Conservation (phyloP, 257 asterid genomes). For the Scutellaria galericulata region DNA sequence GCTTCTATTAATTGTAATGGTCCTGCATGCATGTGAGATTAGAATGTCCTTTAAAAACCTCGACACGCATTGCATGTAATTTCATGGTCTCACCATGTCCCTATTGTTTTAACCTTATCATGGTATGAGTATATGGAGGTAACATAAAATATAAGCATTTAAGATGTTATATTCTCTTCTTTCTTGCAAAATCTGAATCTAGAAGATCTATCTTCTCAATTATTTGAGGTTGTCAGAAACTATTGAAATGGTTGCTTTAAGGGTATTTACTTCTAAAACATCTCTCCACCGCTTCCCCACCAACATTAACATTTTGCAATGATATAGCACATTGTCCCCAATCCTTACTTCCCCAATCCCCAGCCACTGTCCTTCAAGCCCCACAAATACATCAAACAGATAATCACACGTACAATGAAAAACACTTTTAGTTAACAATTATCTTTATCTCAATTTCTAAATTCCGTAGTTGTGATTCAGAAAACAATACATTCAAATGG, state of each 20-base stretch:
- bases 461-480: slow-evolving; percentile 2
- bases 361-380: not conserved
- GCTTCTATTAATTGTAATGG: not conserved
- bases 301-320: not conserved
- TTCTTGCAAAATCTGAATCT: not conserved
- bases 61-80: not conserved
- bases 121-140: not conserved
- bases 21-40: slow-evolving; percentile 10
- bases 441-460: not conserved
- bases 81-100: slow-evolving; percentile 8
- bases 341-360: not conserved
- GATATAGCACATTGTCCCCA: not conserved
- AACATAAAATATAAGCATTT: not conserved
- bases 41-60: not conserved
- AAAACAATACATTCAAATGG: not conserved
- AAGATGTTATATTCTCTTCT: not conserved
- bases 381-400: not conserved
- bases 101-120: not conserved
- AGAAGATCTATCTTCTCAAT: not conserved
- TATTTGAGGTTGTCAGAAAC: not conserved
- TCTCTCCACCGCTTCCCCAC: not conserved
- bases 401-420: not conserved
- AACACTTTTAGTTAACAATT: not conserved
- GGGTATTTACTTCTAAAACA: not conserved
- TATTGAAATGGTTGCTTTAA: not conserved